Conservation (phyloP, 306 rosid genomes). For the Glycine latifolia region DNA sequence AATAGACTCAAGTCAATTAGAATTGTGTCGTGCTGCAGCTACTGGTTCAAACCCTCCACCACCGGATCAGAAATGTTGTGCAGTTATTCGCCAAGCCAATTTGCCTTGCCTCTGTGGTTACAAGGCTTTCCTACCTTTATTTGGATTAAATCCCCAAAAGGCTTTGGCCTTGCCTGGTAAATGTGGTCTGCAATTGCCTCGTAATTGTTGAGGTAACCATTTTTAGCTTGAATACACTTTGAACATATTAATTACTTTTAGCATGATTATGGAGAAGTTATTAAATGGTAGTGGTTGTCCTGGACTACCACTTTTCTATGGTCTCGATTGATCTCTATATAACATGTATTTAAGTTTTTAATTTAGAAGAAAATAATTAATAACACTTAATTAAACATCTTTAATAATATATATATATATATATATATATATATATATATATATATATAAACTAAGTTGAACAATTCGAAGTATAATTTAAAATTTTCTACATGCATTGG, state of each 20-base stretch:
- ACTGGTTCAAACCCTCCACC: constrained; percentile 54
- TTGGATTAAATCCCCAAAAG: constrained; percentile 44
- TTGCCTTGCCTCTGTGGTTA: constrained; percentile 35
- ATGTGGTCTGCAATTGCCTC: constrained; percentile 53
- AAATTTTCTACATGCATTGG: too few species aligned
- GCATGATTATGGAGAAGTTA: background rate
- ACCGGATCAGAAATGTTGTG: constrained; percentile 61
- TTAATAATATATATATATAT: too few species aligned
- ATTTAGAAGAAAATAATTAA: too few species aligned
- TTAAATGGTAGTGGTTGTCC: too few species aligned
- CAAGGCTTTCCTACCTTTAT: constrained; percentile 53
- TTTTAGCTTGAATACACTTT: too few species aligned
- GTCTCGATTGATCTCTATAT: too few species aligned
- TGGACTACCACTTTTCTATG: too few species aligned
- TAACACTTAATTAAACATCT: too few species aligned
- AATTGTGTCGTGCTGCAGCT: constrained; percentile 54
- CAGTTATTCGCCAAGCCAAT: constrained; percentile 55
- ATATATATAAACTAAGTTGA: too few species aligned
- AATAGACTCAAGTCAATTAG: constrained; percentile 48
- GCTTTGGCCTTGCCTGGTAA: constrained; percentile 72
- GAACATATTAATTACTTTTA: background rate
- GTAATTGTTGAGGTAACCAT: constrained; percentile 53
- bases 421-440: too few species aligned
- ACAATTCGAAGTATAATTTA: too few species aligned
- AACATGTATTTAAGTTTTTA: too few species aligned